Evolutionary conservation across 2,329 filamentous ascomycete species (phyloP).

Genomic region (Keithomyces neogunnii): DNA sequence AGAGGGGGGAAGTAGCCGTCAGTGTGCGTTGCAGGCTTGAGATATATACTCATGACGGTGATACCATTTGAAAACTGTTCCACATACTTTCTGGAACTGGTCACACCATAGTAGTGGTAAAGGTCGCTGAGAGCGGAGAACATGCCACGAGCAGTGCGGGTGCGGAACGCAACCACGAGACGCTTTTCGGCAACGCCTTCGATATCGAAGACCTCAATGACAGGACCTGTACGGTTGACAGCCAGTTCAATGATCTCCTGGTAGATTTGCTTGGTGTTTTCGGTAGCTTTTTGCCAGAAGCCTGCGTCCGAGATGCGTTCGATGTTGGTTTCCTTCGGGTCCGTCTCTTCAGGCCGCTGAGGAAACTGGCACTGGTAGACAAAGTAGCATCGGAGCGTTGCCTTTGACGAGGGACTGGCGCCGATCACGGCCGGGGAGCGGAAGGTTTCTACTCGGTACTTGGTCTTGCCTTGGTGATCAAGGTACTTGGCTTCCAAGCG

Average conservation of each 20-base stretch:
- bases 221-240: constrained; percentile 77
- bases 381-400: constrained; percentile 93
- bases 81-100: constrained; percentile 93
- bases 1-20: constrained; percentile 63
- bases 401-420: constrained; percentile 55
- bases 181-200: constrained; percentile 87
- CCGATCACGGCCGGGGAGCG: constrained; percentile 78
- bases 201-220: constrained; percentile 97
- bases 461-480: constrained; percentile 63
- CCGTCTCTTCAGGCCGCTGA: constrained; percentile 60
- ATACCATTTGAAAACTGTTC: constrained; percentile 99
- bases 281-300: constrained; percentile 91
- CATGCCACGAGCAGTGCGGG: constrained; percentile 81
- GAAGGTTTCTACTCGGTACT: constrained; percentile 96
- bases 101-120: constrained; percentile 98
- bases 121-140: constrained; percentile 94
- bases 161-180: constrained; percentile 88
- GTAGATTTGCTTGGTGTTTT: constrained; percentile 93
- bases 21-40: constrained; percentile 60
- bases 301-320: constrained; percentile 88
- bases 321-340: constrained; percentile 73
- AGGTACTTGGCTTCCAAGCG: constrained; percentile 94
- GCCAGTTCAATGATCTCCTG: constrained; percentile 85
- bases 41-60: constrained; percentile 91
- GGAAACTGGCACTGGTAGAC: constrained; percentile 95